Base-by-base conservation (phyloP, 768 basidiomycete species). In the Boletus subparvulus region DNA sequence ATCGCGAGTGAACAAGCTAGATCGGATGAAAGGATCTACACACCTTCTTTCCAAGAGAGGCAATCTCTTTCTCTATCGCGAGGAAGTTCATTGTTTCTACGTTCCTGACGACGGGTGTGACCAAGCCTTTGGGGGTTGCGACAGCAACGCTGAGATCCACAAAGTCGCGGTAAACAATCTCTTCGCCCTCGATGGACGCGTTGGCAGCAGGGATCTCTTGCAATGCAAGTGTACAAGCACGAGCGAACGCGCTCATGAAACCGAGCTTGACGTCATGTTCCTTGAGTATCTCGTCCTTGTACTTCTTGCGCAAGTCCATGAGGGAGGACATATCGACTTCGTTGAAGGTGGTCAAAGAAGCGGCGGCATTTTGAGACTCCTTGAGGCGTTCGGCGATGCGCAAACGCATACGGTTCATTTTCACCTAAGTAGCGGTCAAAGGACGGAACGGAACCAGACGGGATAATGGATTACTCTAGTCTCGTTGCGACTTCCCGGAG, bases 251-350 rank as follows among this genome's bases (percentile, higher is more conserved):
- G 61, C 88, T 90, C 96, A 99, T 99, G 84, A 90, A 98, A 16
- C 97, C 96, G 60, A 99, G 83, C 74, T 98, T 98, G 73, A 98
- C 87, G 49, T 94, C 95, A 64, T 94, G 89, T 68, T 87, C 83
- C 74, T 98, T 97, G 43, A 94, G 78, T 39, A 98, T 78, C 43
- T 83, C 78, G 61, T 97, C 94, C 80, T 98, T 98, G 85, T 94
- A 95, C 70, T 87, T 85, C 71, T 88, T 85, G 66, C 96, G 90
- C 86, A 98, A 85, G 41, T 88, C 87, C 78, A 97, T 90, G 54
- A 98, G 78, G 42, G 91, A 88, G 41, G 93, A 94, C 96, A 99
- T 98, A 79, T 98, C 96, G 69, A 99, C 92, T 77, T 99, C 96
- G 78, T 99, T 98, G 84, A 99, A 99, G 26, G 96, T 98, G 35